Evolutionary conservation across 129 eudicot species (phyloP).

Genomic region (Arctium lappa): DNA sequence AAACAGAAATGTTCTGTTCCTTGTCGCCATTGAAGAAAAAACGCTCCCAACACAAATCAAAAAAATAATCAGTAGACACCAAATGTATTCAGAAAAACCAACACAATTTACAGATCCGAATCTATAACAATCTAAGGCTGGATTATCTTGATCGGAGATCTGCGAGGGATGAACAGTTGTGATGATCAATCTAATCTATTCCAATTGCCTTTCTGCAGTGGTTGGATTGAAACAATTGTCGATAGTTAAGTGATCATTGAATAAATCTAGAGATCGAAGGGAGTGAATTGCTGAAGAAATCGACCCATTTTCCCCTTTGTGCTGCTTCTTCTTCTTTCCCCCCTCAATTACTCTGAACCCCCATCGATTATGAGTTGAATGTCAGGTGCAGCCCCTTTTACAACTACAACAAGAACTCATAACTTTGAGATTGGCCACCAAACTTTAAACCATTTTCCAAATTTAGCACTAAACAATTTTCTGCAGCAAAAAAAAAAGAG

Average conservation of each 20-base stretch:
- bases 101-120: conserved; percentile 23
- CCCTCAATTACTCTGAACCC: conserved; percentile 13
- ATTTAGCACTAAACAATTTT: neutral
- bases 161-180: conserved; percentile 10
- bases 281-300: conserved; percentile 27
- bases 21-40: conserved; percentile 57
- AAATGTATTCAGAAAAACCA: conserved; percentile 17
- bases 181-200: conserved; percentile 7
- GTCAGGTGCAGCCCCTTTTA: neutral
- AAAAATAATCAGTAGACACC: neutral
- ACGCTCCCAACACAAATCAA: conserved; percentile 6
- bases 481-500: too few species aligned
- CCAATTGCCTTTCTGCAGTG: neutral
- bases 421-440: neutral
- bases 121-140: conserved; percentile 9
- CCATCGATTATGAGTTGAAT: conserved; percentile 1
- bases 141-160: conserved; percentile 25
- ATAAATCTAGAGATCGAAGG: conserved; percentile 25
- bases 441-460: neutral
- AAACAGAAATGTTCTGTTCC: conserved; percentile 65
- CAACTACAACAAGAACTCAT: neutral
- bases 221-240: neutral
- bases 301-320: conserved; percentile 17
- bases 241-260: neutral
- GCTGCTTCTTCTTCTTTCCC: conserved; percentile 5